Evolutionary conservation across 208 protist genomes (phyloP).

Genomic region (Zelonia costaricensis): DNA sequence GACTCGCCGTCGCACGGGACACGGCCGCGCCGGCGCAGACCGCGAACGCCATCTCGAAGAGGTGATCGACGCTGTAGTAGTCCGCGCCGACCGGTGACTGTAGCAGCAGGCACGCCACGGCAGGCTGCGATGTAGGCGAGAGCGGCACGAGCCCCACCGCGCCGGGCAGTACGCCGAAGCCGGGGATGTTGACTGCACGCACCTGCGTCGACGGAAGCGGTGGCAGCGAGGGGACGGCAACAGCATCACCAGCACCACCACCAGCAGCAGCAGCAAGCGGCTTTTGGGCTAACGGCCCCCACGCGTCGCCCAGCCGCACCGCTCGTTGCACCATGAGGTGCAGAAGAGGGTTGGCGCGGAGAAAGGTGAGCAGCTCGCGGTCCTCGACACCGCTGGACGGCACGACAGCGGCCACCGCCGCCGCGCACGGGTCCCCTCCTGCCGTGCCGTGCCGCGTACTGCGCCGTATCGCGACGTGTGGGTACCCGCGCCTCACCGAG

Average conservation of each 20-base stretch:
- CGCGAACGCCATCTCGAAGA: slow-evolving; percentile 17
- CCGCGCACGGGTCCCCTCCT: neutral
- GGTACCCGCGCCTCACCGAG: no score
- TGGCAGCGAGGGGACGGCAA: neutral
- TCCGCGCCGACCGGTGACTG: neutral
- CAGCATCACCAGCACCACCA: no score
- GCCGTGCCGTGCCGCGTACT: neutral
- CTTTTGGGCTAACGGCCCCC: no score
- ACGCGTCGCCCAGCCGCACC: neutral
- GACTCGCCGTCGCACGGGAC: neutral
- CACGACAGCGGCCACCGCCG: slow-evolving; percentile 3
- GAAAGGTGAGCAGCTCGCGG: slow-evolving; percentile 10
- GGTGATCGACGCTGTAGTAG: slow-evolving; percentile 18
- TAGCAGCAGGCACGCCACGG: slow-evolving; percentile 12
- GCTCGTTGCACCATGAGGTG: slow-evolving; percentile 16
- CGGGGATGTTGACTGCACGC: slow-evolving; percentile 17
- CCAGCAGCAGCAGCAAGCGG: no score
- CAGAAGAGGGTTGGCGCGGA: slow-evolving; percentile 14
- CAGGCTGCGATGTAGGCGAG: neutral
- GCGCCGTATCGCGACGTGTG: no score
- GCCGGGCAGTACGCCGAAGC: slow-evolving; percentile 22
- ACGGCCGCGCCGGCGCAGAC: neutral
- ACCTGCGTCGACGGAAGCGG: neutral
- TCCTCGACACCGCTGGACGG: slow-evolving; percentile 6
- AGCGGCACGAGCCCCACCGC: slow-evolving; percentile 17